Base-by-base conservation (phyloP, 331 rosid species). In the Telfairia occidentalis region DNA sequence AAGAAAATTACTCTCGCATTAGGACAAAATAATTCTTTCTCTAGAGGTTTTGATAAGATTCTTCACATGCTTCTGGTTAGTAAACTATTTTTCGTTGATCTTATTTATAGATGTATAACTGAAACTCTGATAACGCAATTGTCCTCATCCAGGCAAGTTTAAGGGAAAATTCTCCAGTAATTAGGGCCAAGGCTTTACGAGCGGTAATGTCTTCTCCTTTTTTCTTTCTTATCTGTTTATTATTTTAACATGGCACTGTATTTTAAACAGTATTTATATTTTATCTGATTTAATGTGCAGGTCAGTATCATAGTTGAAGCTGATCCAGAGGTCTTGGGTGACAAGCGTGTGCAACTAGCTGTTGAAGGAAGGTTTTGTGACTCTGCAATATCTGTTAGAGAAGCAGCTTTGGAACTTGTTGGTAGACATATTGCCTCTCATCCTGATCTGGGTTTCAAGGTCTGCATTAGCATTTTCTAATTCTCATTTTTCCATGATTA, bases 371-470 rank as follows among this genome's bases (percentile, higher is more conserved):
- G 99, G 82, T 95, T 95, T 65, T 91, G 97, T 78, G 99, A 95
- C 81, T 87, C 93, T 13, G 99, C 97, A 13, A 95, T 95, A 79
- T 90, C 97, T 65, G 99, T 86, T 45, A 86, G 99, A 84, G 99
- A 95, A 89, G 99, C 99, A 52, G 99, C 99, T 52, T 77, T 95
- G 89, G 99, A 95, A 82, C 99, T 95, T 79, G 99, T 95, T 35
- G 97, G 99, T 73, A 88, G 97, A 86, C 99, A 95, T 85, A 95
- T 95, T 82, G 92, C 99, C 81, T 95, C 99, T 0, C 97, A 95
- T 84, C 99, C 99, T 43, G 99, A 87, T 85, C 97, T 92, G 81
- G 97, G 99, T 79, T 91, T 94, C 84, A 86, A 94, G 97, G 98
- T 94, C 74, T 76, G 85, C 79, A 70, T 24, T 18, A n/a, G 55